Base-by-base conservation (phyloP, 2,329 filamentous ascomycete genomes). In the Drechslerella coelobrocha region DNA sequence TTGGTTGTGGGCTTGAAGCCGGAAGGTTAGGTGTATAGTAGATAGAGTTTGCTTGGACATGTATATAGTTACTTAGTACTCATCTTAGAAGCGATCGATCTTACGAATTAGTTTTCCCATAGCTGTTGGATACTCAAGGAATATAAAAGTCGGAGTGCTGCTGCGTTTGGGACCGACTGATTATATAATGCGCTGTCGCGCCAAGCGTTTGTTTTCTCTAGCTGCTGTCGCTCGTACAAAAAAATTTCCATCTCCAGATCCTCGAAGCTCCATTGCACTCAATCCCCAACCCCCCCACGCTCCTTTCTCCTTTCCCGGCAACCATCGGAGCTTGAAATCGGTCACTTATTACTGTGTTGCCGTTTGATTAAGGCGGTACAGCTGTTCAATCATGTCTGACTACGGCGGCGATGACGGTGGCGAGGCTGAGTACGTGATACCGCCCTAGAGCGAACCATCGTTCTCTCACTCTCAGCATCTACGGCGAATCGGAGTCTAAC, bases 361-460 rank as follows among this genome's bases (percentile, higher is more conserved):
- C 56, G 47, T 19, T 24, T 26, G 26, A 10, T 21, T 9, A 39
- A 14, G 19, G 17, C 17, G 23, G 8, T 27, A 39, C 37, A 1
- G 57, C 50, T 24, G 6, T 48, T 60, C 24, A 37, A 65, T 26
- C 27, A 91, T 91, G 89, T 91, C 88, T 80, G 88, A 90, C 81
- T 88, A 87, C 81, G 88, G 86, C 75, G 86, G 88, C 76, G 85
- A 88, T 75, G 85, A 86, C 77, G 83, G 81, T 74, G 84, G 82
- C 75, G 84, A 82, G 29, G 57, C 65, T 75, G 83, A 59, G 74
- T 54, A 72, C 51, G 73, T 69, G 31, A 45, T 17, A 17, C 34
- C 37, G 39, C 74, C 51, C 69, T 7, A 39, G 43, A 5, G 66
- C 71, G 52, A 72, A 73, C 54, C 76, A 4, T 14, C 41, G 27